A percentile compares a stretch with the other conserved stretches of the same genome.
Evolutionary conservation across 2,329 filamentous ascomycete species (phyloP).

Genomic region (Monascus ruber): DNA sequence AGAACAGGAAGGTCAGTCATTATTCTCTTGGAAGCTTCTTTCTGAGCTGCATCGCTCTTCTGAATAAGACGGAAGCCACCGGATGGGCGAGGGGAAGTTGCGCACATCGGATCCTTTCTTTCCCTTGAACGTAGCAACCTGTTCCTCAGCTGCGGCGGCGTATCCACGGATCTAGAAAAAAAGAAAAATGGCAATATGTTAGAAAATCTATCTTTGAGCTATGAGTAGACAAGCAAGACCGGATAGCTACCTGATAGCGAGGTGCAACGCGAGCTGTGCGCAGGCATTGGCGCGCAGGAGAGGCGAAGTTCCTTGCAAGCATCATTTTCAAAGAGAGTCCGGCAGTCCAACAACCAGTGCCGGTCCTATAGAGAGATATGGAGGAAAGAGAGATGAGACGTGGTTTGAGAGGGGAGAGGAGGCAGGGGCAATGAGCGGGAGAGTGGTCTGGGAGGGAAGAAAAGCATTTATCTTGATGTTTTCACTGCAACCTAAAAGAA

Average conservation of each 20-base stretch:
- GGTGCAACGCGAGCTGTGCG: conserved; percentile 47
- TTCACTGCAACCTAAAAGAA: background rate
- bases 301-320: conserved; percentile 65
- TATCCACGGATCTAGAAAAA: conserved; percentile 49
- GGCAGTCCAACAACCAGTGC: conserved; percentile 6
- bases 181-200: conserved; percentile 11
- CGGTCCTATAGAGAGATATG: background rate
- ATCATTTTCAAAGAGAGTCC: conserved; percentile 53
- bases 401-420: conserved; percentile 7
- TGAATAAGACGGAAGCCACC: conserved; percentile 13
- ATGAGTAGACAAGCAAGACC: conserved; percentile 4
- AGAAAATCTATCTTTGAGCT: conserved; percentile 4
- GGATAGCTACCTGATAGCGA: conserved; percentile 45
- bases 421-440: conserved; percentile 4
- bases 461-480: too few relatives aligned
- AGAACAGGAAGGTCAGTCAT: background rate
- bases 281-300: conserved; percentile 68
- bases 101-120: conserved; percentile 78
- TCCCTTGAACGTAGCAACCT: conserved; percentile 88
- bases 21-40: too few relatives aligned
- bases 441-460: too few relatives aligned
- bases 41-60: background rate
- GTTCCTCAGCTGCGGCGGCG: conserved; percentile 43
- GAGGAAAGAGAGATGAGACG: background rate
- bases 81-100: conserved; percentile 18